Conservation (phyloP, 2,329 filamentous ascomycete genomes). For the Alternaria arborescens region DNA sequence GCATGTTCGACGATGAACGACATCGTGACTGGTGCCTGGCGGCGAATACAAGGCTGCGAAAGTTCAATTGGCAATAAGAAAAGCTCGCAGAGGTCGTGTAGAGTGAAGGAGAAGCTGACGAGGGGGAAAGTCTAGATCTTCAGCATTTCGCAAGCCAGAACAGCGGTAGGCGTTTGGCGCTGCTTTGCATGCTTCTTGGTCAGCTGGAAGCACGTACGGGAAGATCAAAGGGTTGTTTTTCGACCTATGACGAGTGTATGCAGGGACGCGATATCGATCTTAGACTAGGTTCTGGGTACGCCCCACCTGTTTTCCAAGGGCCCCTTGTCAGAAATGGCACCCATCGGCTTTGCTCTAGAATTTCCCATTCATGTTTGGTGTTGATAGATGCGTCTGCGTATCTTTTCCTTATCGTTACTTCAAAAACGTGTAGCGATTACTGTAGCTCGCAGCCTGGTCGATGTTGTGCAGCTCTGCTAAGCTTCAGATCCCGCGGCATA, state of each 20-base stretch:
- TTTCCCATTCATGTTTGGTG: not conserved
- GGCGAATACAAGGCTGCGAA: not conserved
- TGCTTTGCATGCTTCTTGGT: constrained; percentile 22
- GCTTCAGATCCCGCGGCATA: constrained; percentile 13
- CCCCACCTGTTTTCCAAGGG: constrained; percentile 17
- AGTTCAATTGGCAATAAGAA: not conserved
- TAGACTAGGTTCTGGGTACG: constrained; percentile 17
- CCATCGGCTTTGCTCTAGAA: not conserved
- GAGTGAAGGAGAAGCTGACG: not conserved
- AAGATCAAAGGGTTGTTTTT: constrained; percentile 5
- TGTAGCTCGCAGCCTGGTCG: not conserved
- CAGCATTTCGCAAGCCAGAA: not conserved
- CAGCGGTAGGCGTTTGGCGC: constrained; percentile 10
- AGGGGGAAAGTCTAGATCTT: not conserved
- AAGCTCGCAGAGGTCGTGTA: not conserved
- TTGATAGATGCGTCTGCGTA: not conserved
- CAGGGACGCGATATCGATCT: constrained; percentile 22
- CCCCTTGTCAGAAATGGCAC: constrained; percentile 1
- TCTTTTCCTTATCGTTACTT: not conserved
- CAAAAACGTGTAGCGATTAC: not conserved
- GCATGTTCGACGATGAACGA: constrained; percentile 10
- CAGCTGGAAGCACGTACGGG: constrained; percentile 15
- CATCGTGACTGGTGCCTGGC: constrained; percentile 9
- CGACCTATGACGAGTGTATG: constrained; percentile 30
- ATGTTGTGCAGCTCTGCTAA: constrained; percentile 4